Conservation (phyloP, 129 eudicot species). For the Heracleum sosnowskyi region DNA sequence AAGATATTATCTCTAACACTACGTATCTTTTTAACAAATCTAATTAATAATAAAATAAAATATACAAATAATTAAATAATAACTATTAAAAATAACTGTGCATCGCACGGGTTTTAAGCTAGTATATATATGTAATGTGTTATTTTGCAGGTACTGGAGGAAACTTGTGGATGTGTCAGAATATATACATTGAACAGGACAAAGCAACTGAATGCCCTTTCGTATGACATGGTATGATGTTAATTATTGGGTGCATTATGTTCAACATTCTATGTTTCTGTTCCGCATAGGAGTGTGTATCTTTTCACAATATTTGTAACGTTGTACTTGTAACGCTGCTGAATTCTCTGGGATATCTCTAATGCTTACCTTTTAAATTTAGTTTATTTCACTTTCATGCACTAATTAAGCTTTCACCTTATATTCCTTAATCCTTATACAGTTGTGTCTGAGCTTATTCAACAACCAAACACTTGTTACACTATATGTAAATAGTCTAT, state of each 20-base stretch:
- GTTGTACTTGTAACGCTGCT: neutral
- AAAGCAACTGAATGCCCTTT: conserved; percentile 82
- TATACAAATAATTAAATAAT: too few species aligned
- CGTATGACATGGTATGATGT: conserved; percentile 54
- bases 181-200: conserved; percentile 59
- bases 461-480: neutral
- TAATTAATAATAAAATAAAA: too few species aligned
- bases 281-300: neutral
- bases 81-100: too few species aligned
- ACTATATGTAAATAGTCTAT: neutral
- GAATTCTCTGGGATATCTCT: neutral
- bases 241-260: neutral
- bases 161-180: conserved; percentile 41
- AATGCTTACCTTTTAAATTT: neutral
- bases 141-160: conserved; percentile 58
- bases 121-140: too few species aligned
- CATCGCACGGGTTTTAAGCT: too few species aligned
- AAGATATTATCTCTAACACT: too few species aligned
- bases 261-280: neutral
- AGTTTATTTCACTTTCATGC: neutral
- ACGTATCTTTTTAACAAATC: too few species aligned
- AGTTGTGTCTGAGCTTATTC: neutral
- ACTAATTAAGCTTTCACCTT: neutral
- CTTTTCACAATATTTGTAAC: neutral
- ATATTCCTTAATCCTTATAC: neutral